Base-by-base conservation (phyloP, 139 green algal genomes). In the Eudorina sp. region DNA sequence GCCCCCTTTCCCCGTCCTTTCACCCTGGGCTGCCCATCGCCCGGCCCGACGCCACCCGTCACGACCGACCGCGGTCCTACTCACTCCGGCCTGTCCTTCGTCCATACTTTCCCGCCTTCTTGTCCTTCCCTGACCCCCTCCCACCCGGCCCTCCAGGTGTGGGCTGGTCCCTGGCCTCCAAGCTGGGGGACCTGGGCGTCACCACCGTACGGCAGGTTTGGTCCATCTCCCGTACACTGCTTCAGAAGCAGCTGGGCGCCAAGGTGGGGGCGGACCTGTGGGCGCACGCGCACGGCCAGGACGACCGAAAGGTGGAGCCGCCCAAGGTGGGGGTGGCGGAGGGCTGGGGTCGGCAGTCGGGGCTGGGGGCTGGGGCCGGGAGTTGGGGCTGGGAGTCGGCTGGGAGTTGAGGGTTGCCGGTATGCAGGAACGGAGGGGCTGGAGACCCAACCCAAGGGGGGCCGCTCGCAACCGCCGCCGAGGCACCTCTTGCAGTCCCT, bases 241-340 rank as follows among this genome's bases (percentile, higher is more conserved):
- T 97, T 68, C 91, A 96, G 89, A 68, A 75, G 0, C 83, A 93
- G 58, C 92, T 99, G 77, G 97, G 97, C 3, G 41, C 60, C 29
- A 98, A 98, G 83, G 94, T 92, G n/a, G 97, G 97, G 9, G 64
- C 58, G 0, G 77, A 75, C 18, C 89, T 98, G 46, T 96, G 91
- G 86, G 69, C 40, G 9, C 48, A 89, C 72, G 88, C 90, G 1
- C 90, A 93, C 51, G 90, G 88, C 9, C 8, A 53, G 31, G 88
- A 92, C 77, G 89, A 86, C 29, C 76, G 95, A 16, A 34, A 18
- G 27, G 94, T 97, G 72, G 90, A 94, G 90, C 84, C 92, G 16
- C 88, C 90, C 1, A 86, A 91, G 75, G 90, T 84, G 23, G 80
- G 94, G 14, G 55, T 66, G 23, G n/a, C n/a, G n/a, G n/a, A n/a